phyloP scores from a whole-genome alignment of 2,329 filamentous ascomycete genomes.

The Cercospora nicotianae region DNA sequence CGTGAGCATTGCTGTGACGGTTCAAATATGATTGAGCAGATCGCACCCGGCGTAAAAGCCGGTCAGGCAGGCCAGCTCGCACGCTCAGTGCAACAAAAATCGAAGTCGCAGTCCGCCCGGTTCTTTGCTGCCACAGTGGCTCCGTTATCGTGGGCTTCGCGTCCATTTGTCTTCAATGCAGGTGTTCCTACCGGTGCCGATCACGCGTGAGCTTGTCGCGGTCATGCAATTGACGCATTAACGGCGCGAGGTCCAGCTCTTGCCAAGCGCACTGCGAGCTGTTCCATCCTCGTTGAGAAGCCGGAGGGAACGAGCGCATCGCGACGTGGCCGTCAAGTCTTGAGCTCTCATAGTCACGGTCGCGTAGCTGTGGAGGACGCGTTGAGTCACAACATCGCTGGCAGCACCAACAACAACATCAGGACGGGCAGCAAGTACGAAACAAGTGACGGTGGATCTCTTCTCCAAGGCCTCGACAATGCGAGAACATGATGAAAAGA shows the following conservation, averaged over 20 bases:
- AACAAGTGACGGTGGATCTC: neutral
- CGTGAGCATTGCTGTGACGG: neutral
- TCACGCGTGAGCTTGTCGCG: neutral
- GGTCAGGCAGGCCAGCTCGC: neutral
- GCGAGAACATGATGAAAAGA: conserved; percentile 2
- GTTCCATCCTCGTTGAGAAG: neutral
- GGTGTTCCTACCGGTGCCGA: neutral
- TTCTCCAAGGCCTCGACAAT: neutral
- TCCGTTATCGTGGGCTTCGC: neutral
- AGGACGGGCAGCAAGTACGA: neutral
- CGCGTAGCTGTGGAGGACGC: neutral
- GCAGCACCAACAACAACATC: neutral
- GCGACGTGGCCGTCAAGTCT: neutral
- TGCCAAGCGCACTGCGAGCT: neutral
- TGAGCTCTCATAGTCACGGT: neutral
- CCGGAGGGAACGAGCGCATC: neutral
- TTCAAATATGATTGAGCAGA: neutral
- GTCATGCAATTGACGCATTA: neutral
- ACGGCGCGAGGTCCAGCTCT: neutral
- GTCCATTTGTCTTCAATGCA: neutral
- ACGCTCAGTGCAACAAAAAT: neutral
- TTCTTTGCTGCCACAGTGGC: neutral
- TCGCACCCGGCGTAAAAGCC: neutral
- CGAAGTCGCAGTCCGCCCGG: neutral
- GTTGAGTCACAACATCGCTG: neutral